Base-by-base conservation (phyloP, 1,284 basidiomycete species). In the Marasmius oreades region DNA sequence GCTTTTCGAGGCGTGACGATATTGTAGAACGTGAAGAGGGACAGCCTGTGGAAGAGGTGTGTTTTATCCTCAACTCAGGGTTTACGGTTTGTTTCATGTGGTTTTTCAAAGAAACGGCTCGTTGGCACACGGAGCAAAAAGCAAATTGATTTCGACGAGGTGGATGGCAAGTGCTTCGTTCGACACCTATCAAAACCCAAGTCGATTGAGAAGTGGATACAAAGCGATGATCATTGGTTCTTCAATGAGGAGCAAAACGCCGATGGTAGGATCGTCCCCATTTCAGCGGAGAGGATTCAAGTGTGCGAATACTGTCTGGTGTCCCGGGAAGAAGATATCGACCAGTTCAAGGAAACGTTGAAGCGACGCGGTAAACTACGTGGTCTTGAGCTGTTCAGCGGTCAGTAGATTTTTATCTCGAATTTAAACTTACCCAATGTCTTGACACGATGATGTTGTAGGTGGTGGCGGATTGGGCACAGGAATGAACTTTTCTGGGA, bases 401-500 rank as follows among this genome's bases (percentile, higher is more conserved):
- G 86, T 85, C 63, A 57, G 67, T 59, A 42, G 34, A 46, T 37
- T 54, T 39, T 14, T 48, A 22, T 46, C 43, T 14, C 39, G 52
- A 47, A 18, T 45, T 22, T 37, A 52, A 10, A 45, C 57, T 59
- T 26, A 52, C 39, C 42, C 47, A 53, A 33, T 54, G 28, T 31
- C 28, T 31, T 31, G 45, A 47, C 52, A n/a, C n/a, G n/a, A n/a
- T n/a, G 24, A 44, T 11, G 24, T 55, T 52, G 12, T 56, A 87
- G 86, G 87, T 63, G 86, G 85, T 53, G 87, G 86, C 55, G 87
- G 87, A 3, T 73, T 90, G 10, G 85, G 86, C 6, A 78, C 81
- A 31, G 87, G 87, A 1, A 70, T 90, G 57, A 76, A 83, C 50
- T 61, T 80, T 57, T 82, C 83, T 12, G 76, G 77, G 0, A 80